These are phyloP conservation scores for Bruguiera gymnorhiza DNA, from an alignment of 345 rosid genomes.

Conservation along the genomic window DNA sequence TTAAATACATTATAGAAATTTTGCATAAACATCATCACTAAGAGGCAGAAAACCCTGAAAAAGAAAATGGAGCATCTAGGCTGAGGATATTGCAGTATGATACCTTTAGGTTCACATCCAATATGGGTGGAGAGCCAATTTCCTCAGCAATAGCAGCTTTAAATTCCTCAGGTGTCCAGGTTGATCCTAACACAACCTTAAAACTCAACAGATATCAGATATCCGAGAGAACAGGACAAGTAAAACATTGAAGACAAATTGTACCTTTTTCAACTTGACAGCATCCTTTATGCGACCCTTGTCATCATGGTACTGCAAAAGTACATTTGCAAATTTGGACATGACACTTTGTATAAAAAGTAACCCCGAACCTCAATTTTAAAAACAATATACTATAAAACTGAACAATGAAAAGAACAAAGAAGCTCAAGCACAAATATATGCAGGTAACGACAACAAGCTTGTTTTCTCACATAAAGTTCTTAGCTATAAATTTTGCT, in stretches of 20 bases:
- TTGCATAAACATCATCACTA: too few relatives aligned
- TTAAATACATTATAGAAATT: too few relatives aligned
- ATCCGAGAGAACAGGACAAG: conserved; percentile 14
- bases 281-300: conserved; percentile 70
- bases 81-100: neutral
- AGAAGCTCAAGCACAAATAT: neutral
- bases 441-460: neutral
- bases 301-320: conserved; percentile 73
- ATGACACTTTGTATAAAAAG: neutral
- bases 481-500: neutral
- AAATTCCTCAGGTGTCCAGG: conserved; percentile 71
- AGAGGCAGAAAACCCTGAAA: neutral
- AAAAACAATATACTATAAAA: neutral
- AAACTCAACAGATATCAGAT: conserved; percentile 28
- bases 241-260: neutral
- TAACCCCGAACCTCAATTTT: neutral
- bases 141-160: conserved; percentile 61
- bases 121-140: conserved; percentile 43
- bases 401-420: neutral
- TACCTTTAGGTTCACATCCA: conserved; percentile 67
- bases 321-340: conserved; percentile 6
- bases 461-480: neutral
- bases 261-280: conserved; percentile 73
- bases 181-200: conserved; percentile 56
- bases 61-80: neutral